phyloP scores from a whole-genome alignment of 805 yeast genomes.

The Ogataea pilisensis region DNA sequence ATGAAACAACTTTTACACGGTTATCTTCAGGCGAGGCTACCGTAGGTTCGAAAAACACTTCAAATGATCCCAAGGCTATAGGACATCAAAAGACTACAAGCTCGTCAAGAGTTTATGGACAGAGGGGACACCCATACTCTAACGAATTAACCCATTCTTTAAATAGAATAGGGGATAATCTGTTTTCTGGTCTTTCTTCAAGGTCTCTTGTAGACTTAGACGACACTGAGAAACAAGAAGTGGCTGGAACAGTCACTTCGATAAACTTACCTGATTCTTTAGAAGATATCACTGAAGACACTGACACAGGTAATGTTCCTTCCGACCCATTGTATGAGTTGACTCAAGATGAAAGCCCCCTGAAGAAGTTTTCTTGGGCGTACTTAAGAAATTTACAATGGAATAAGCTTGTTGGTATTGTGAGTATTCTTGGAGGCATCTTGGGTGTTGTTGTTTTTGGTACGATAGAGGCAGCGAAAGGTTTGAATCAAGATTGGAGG shows the following conservation, averaged over 20 bases:
- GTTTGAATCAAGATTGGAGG: background rate
- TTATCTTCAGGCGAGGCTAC: background rate
- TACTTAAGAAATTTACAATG: slow-evolving; percentile 4
- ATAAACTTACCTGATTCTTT: too few species aligned
- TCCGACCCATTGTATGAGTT: background rate
- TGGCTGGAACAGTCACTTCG: too few species aligned
- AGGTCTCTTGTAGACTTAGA: too few species aligned
- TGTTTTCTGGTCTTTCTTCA: too few species aligned
- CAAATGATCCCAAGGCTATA: background rate
- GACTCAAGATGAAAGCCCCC: background rate
- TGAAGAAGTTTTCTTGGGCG: background rate
- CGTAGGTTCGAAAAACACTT: background rate
- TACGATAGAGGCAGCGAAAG: slow-evolving; percentile 2
- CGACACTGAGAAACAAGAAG: too few species aligned
- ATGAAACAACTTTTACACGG: slow-evolving; percentile 1
- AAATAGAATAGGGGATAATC: too few species aligned
- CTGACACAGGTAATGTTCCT: background rate
- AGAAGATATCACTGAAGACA: too few species aligned
- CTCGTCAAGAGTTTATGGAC: too few species aligned
- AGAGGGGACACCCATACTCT: too few species aligned
- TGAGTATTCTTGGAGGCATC: slow-evolving; percentile 3
- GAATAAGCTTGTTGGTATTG: slow-evolving; percentile 4
- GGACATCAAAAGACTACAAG: background rate
- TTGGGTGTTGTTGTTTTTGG: background rate
- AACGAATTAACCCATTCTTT: too few species aligned